Conservation (phyloP, 495 filamentous ascomycete genomes). For the Jackrogersella multiformis region DNA sequence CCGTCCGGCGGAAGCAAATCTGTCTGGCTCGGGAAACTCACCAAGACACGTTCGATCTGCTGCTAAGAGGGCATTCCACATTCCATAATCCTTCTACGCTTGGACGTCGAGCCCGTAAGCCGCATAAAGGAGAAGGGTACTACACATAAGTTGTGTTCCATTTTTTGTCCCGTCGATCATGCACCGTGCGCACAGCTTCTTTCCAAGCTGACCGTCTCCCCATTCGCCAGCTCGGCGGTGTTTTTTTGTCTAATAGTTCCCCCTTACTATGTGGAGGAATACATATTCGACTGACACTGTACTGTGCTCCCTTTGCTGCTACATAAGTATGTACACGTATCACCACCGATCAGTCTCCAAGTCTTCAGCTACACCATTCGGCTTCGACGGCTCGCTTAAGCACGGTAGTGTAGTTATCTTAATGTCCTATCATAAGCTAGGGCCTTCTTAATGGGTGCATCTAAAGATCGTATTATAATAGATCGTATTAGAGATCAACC, state of each 20-base stretch:
- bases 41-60: conserved; percentile 16
- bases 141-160: conserved; percentile 25
- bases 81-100: conserved; percentile 17
- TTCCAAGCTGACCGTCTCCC: conserved; percentile 23
- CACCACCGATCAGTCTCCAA: conserved; percentile 8
- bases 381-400: conserved; percentile 3
- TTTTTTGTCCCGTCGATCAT: conserved; percentile 29
- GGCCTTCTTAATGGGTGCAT: conserved; percentile 1
- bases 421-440: conserved; percentile 26
- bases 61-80: conserved; percentile 17
- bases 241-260: conserved; percentile 2
- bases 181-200: conserved; percentile 24
- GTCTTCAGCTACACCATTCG: conserved; percentile 8
- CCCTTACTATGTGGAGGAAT: background rate
- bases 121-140: conserved; percentile 38
- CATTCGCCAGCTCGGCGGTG: conserved; percentile 20
- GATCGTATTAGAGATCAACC: conserved; percentile 33
- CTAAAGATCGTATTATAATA: conserved; percentile 28
- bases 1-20: background rate
- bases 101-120: conserved; percentile 18
- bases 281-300: conserved; percentile 4
- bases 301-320: background rate
- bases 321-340: background rate
- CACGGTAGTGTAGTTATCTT: conserved; percentile 10
- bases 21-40: conserved; percentile 4